A percentile compares a stretch with the other conserved stretches of the same genome.
phyloP scores from a whole-genome alignment of 768 basidiomycete genomes.

The Pleurotus eryngii region DNA sequence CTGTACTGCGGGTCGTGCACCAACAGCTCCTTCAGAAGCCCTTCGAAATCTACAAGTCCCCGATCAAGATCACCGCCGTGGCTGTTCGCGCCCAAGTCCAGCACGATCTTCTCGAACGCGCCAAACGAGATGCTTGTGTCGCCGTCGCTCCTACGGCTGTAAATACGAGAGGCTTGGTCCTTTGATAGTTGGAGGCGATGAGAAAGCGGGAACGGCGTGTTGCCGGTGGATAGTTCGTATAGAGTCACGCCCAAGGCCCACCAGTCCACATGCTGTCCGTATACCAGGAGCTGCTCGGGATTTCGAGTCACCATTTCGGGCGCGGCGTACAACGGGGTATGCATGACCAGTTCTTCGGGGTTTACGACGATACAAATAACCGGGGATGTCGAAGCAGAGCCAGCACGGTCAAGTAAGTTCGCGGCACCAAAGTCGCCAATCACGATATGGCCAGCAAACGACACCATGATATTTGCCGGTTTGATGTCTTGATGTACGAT shows the following conservation, averaged over 20 bases:
- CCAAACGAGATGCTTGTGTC: slow-evolving; percentile 21
- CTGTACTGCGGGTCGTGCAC: slow-evolving; percentile 20
- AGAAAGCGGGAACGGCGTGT: slow-evolving; percentile 15
- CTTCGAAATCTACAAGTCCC: slow-evolving; percentile 18
- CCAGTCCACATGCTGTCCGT: slow-evolving; percentile 32
- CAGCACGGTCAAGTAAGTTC: slow-evolving; percentile 16
- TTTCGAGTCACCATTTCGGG: slow-evolving; percentile 28
- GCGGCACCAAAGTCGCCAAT: slow-evolving; percentile 68
- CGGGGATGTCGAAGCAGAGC: neutral
- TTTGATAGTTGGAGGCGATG: neutral
- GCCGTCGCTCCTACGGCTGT: slow-evolving; percentile 14
- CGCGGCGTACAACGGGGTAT: slow-evolving; percentile 34
- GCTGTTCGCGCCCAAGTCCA: neutral
- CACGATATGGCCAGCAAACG: slow-evolving; percentile 43
- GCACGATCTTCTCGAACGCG: slow-evolving; percentile 15
- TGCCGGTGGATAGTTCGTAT: slow-evolving; percentile 28
- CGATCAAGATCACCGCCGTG: slow-evolving; percentile 4
- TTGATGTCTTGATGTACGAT: slow-evolving; percentile 72
- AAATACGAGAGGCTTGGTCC: neutral
- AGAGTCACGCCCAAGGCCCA: slow-evolving; percentile 32
- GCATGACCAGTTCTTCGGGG: slow-evolving; percentile 22
- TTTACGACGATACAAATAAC: slow-evolving; percentile 16
- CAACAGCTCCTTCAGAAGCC: slow-evolving; percentile 20
- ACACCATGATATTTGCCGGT: slow-evolving; percentile 60
- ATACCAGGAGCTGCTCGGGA: slow-evolving; percentile 21